phyloP scores from a whole-genome alignment of 345 rosid genomes.

The Cardamine chenopodiifolia region DNA sequence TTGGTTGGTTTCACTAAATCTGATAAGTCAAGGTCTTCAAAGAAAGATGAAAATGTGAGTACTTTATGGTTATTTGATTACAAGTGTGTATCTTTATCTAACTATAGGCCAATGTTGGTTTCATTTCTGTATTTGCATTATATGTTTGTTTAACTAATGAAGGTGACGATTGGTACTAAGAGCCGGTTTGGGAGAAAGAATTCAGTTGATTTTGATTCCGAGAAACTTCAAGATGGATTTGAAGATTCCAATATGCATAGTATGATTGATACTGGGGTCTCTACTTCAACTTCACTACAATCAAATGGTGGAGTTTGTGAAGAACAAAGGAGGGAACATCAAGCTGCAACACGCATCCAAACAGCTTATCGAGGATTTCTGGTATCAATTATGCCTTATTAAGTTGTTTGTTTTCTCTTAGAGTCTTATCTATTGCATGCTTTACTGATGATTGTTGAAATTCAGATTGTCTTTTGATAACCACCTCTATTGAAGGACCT shows the following conservation, averaged over 20 bases:
- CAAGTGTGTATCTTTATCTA: neutral
- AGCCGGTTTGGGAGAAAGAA: conserved; percentile 63
- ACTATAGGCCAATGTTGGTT: neutral
- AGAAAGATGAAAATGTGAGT: conserved; percentile 67
- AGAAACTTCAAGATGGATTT: conserved; percentile 58
- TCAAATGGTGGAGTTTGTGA: conserved; percentile 51
- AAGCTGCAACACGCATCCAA: conserved; percentile 86
- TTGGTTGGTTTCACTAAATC: conserved; percentile 81
- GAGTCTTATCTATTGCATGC: neutral
- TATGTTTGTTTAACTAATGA: conserved; percentile 26
- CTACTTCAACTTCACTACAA: conserved; percentile 57
- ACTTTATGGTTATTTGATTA: neutral
- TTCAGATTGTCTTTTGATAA: neutral
- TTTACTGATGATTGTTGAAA: neutral
- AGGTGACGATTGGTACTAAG: conserved; percentile 61
- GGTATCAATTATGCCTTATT: conserved; percentile 49
- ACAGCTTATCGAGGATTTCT: conserved; percentile 93
- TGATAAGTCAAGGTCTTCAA: conserved; percentile 72
- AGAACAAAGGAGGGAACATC: conserved; percentile 55
- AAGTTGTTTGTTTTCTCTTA: neutral
- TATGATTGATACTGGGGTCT: conserved; percentile 52
- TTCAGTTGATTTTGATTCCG: conserved; percentile 59
- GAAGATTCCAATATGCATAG: conserved; percentile 48
- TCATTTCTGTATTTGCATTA: neutral
- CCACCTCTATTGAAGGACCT: neutral